Evolutionary conservation across 768 basidiomycete genomes (phyloP).

Genomic region (Hericium alpestre): DNA sequence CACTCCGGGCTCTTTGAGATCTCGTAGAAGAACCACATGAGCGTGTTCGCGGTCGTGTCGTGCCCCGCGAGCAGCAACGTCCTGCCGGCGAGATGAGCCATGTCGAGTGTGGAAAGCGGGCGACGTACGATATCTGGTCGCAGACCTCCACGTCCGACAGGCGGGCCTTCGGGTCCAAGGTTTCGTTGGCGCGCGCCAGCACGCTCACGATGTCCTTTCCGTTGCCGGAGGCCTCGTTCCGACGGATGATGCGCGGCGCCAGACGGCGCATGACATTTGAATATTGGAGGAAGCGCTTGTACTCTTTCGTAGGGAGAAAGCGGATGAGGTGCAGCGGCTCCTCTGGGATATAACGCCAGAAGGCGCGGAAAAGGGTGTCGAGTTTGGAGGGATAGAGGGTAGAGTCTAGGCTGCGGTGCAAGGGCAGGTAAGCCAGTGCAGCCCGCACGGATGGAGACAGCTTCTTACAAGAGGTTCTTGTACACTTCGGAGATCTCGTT

Average conservation of each 20-base stretch:
- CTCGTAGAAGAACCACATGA: constrained; percentile 11
- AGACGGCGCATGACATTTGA: neutral
- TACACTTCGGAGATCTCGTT: constrained; percentile 1
- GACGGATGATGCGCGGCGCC: constrained; percentile 1
- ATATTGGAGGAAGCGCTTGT: constrained; percentile 8
- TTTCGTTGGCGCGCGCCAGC: constrained; percentile 9
- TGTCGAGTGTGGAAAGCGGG: neutral
- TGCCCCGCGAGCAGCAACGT: constrained; percentile 8
- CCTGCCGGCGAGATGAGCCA: neutral
- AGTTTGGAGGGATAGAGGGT: constrained; percentile 8
- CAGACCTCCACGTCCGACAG: constrained; percentile 2
- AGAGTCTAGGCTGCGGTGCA: constrained; percentile 5
- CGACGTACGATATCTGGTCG: constrained; percentile 9
- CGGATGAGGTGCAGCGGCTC: constrained; percentile 8
- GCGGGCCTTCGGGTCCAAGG: neutral
- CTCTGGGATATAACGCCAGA: constrained; percentile 10
- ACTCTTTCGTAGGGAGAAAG: constrained; percentile 10
- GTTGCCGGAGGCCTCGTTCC: neutral
- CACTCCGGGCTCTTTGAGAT: constrained; percentile 8
- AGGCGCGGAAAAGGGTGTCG: constrained; percentile 5
- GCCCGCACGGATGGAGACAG: neutral
- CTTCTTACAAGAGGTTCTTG: constrained; percentile 8
- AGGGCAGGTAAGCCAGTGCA: neutral
- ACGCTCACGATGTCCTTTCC: constrained; percentile 10
- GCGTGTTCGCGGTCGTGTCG: constrained; percentile 8